These are phyloP conservation scores for Mesembryanthemum crystallinum DNA, from an alignment of 148 eudicot genomes.

Conservation along the genomic window DNA sequence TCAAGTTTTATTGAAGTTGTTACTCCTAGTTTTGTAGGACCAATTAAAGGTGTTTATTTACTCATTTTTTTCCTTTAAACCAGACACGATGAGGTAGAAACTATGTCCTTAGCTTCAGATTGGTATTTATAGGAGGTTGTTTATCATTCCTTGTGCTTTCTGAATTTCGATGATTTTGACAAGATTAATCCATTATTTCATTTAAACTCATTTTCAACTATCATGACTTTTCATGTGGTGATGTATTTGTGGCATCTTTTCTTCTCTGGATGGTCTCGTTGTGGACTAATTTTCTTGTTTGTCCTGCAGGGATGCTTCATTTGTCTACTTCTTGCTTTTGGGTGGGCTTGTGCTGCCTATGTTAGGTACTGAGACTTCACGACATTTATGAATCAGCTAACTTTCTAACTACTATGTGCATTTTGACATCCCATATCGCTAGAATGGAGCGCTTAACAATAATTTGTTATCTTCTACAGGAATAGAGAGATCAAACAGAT, in stretches of 20 bases:
- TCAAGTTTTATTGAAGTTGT: neutral
- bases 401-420: neutral
- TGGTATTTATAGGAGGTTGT: neutral
- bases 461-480: constrained; percentile 36
- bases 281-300: constrained; percentile 7
- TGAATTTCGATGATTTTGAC: neutral
- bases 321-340: constrained; percentile 72
- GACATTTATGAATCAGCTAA: too few species aligned
- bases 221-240: neutral
- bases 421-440: neutral
- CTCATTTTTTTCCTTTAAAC: neutral
- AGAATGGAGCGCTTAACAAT: constrained; percentile 5
- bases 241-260: neutral
- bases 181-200: neutral
- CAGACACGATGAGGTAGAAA: neutral
- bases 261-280: neutral
- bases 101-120: neutral
- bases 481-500: constrained; percentile 75
- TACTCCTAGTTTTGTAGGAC: neutral
- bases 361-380: constrained; percentile 55
- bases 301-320: constrained; percentile 65
- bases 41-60: neutral
- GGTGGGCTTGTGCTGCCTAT: constrained; percentile 83
- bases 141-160: neutral
- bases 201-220: neutral